A percentile compares a stretch with the other conserved stretches of the same genome.
phyloP scores from a whole-genome alignment of 768 basidiomycete species.

The Gyrodon lividus region DNA sequence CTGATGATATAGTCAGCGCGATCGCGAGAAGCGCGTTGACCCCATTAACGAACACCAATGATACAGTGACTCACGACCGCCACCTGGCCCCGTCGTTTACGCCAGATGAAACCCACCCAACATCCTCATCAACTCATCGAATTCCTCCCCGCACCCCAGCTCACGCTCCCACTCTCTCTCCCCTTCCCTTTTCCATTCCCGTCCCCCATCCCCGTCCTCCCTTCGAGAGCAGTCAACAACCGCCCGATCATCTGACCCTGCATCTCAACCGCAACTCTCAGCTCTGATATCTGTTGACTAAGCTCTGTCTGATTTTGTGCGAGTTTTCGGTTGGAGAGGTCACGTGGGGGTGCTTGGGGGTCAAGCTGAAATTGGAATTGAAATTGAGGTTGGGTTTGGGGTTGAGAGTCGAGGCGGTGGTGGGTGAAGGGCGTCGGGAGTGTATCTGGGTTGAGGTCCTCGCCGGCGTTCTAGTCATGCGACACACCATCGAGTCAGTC shows the following conservation, averaged over 20 bases:
- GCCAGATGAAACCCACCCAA: too few species aligned
- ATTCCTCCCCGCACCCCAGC: conserved; percentile 8
- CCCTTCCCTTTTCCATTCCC: conserved; percentile 18
- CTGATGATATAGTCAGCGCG: too few species aligned
- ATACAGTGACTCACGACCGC: too few species aligned
- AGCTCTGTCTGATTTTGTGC: conserved; percentile 68
- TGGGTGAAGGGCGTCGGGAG: conserved; percentile 15
- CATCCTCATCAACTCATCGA: conserved; percentile 14
- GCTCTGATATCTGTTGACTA: conserved; percentile 59
- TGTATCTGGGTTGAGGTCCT: conserved; percentile 15
- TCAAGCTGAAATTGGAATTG: not conserved
- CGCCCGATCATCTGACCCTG: conserved; percentile 53
- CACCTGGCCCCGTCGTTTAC: too few species aligned
- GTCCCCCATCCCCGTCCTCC: not conserved
- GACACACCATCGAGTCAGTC: not conserved
- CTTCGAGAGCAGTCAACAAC: conserved; percentile 20
- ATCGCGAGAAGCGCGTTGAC: too few species aligned
- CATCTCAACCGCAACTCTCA: conserved; percentile 52
- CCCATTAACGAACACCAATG: too few species aligned
- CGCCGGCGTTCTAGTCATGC: not conserved
- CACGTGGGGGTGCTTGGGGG: conserved; percentile 26
- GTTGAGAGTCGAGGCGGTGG: conserved; percentile 13
- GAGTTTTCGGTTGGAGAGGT: conserved; percentile 58
- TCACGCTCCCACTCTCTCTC: not conserved
- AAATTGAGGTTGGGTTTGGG: not conserved